Evolutionary conservation across 1,284 basidiomycete genomes (phyloP).

Genomic region (Microbotryum intermedium): DNA sequence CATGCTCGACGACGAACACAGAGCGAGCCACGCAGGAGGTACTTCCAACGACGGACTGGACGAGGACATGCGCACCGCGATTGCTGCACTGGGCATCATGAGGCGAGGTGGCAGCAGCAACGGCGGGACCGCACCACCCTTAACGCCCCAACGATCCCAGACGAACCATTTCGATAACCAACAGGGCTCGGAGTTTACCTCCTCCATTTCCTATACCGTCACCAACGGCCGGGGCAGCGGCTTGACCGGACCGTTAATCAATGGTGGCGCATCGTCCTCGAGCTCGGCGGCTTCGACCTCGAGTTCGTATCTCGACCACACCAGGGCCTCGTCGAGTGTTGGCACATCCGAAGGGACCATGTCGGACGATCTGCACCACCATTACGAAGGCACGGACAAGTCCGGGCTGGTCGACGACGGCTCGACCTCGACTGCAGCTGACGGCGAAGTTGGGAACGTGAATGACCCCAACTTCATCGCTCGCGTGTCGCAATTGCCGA

Average conservation of each 20-base stretch:
- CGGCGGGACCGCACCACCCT: neutral
- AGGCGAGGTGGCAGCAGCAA: constrained; percentile 3
- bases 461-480: constrained; percentile 44
- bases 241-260: too few species aligned
- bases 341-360: neutral
- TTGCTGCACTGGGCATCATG: constrained; percentile 11
- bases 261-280: neutral
- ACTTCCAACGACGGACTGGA: neutral
- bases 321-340: neutral
- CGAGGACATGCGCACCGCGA: constrained; percentile 3
- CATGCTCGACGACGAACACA: too few species aligned
- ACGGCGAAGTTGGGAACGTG: neutral
- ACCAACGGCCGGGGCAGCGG: too few species aligned
- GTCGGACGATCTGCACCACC: too few species aligned
- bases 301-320: neutral
- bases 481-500: constrained; percentile 47
- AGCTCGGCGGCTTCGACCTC: constrained; percentile 1
- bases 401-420: neutral
- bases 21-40: too few species aligned
- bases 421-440: neutral
- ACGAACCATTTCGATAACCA: too few species aligned
- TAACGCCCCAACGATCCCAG: too few species aligned
- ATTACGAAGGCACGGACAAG: neutral
- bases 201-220: too few species aligned
- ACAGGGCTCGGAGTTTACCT: too few species aligned